A percentile compares a stretch with the other conserved stretches of the same genome.
Conservation (phyloP, 495 filamentous ascomycete species). For the Aspergillus diversus region DNA sequence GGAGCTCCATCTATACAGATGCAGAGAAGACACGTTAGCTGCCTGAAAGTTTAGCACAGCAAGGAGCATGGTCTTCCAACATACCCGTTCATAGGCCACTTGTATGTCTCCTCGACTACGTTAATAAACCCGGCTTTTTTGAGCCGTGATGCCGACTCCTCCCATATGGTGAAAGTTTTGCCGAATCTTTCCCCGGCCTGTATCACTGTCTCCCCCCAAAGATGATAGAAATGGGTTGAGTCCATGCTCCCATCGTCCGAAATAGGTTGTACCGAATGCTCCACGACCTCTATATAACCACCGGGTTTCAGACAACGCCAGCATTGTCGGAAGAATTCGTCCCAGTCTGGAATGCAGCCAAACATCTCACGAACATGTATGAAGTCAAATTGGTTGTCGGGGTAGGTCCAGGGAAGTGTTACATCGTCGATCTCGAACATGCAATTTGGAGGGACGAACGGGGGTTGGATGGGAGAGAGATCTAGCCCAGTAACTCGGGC, state of each 20-base stretch:
- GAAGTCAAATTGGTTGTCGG: slow-evolving; percentile 61
- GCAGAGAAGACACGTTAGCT: neutral
- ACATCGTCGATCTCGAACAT: slow-evolving; percentile 61
- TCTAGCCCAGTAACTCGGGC: slow-evolving; percentile 48
- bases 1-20: slow-evolving; percentile 59
- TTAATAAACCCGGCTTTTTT: slow-evolving; percentile 59
- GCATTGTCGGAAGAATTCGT: slow-evolving; percentile 42
- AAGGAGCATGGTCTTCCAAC: neutral
- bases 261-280: slow-evolving; percentile 52
- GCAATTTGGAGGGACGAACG: slow-evolving; percentile 51
- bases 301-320: slow-evolving; percentile 59
- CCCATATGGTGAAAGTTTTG: slow-evolving; percentile 53
- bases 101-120: slow-evolving; percentile 59
- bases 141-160: slow-evolving; percentile 42
- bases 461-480: slow-evolving; percentile 51
- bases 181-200: slow-evolving; percentile 52
- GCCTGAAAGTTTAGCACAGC: neutral
- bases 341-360: slow-evolving; percentile 65
- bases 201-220: slow-evolving; percentile 55
- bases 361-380: slow-evolving; percentile 64
- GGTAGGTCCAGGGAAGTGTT: slow-evolving; percentile 58
- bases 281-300: slow-evolving; percentile 67
- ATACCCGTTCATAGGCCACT: slow-evolving; percentile 55
- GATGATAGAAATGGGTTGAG: slow-evolving; percentile 54
- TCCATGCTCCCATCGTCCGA: slow-evolving; percentile 54